Evolutionary conservation across 2,329 filamentous ascomycete genomes (phyloP), one percentile per base, ranked within the genome.

Genomic region (Pyrenophora seminiperda): DNA sequence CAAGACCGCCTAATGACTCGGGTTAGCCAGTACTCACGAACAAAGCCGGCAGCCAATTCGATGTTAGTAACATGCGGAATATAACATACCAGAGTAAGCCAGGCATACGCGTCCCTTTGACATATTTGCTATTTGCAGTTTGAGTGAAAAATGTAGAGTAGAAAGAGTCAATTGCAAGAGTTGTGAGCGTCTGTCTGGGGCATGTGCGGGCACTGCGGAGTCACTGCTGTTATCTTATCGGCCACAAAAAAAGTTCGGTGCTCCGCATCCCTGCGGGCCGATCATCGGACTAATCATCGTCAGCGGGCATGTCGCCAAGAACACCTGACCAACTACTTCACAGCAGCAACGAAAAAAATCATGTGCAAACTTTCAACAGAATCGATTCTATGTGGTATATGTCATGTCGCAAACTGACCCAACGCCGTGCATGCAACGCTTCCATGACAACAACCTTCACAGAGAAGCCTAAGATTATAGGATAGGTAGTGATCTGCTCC

Each of bases 1-100:
- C 82, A 56, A 85, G 77, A 66, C 82, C 82, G 68, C 82, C 71
- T 72, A 46, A 49, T 65, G 58, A 65, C 50, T 64, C 56, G 59
- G 38, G 59, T 68, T 44, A 71, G 63, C 57, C 22, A 40, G 48
- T 51, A 29, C 41, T 48, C 40, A 10, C 11, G n/a, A 24, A n/a
- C 22, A 17, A 27, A 22, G 33, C 13, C 3, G 15, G 3, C 27
- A 43, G 27, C 10, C 3, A 19, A 29, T 33, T 15, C 6, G 14
- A 15, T 24, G 15, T 14, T 2, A 20, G 7, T 15, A 22, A 5
- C 13, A n/a, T 11, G n/a, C 6, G 33, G 2, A 10, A 10, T 10
- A 38, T 32, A 19, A 50, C 66, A 33, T 64, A 72, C 70, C 77
- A 56, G 75, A 77, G 71, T 79, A 79, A 59, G 77, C 77, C 53